Base-by-base conservation (phyloP, 179 eudicot species). In the Beta lomatogona region DNA sequence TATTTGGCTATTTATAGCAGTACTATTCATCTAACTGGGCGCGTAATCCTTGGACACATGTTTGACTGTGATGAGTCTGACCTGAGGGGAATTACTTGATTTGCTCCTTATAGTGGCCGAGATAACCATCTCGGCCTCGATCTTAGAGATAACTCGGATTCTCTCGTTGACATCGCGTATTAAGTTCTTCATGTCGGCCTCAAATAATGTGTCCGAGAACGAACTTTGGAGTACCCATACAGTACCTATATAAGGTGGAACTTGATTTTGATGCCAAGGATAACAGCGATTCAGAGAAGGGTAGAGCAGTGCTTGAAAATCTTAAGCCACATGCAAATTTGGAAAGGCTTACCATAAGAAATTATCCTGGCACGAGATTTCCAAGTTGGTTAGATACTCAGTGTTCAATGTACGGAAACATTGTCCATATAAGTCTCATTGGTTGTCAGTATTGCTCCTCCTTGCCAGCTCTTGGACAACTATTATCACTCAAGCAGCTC, bases 391-490 rank as follows among this genome's bases (percentile, higher is more conserved):
- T 86, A 22, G 85, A 78, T 9, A 44, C 78, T 9, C 22, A 59
- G 13, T 15, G 69, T 73, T 16, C 15, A 16, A 22, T 12, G 41
- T 81, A 73, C 48, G 7, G 45, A 1, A 65, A 54, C 0, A 72
- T 82, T 67, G 59, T 61, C 65, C 21, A 2, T 5, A 15, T 87
- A 7, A 18, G 50, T 15, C 55, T 87, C 2, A 18, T 6, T 55
- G 65, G 71, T 41, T 85, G 87, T 66, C 11, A 31, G 64, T 64
- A 71, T 65, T 87, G 84, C 79, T 9, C 7, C 4, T 80, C 71
- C 65, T 74, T 87, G 69, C 87, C 84, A 14, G 76, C 84, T 1
- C 52, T 87, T 3, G 87, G 87, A 9, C 86, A 78, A 59, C 46
- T 87, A 21, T 41, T 76, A 7, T 82, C 81, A n/a, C 81, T 85